These are phyloP conservation scores for Chrysochromulina tobinii DNA, from an alignment of 78 protist genomes.

Conservation along the genomic window DNA sequence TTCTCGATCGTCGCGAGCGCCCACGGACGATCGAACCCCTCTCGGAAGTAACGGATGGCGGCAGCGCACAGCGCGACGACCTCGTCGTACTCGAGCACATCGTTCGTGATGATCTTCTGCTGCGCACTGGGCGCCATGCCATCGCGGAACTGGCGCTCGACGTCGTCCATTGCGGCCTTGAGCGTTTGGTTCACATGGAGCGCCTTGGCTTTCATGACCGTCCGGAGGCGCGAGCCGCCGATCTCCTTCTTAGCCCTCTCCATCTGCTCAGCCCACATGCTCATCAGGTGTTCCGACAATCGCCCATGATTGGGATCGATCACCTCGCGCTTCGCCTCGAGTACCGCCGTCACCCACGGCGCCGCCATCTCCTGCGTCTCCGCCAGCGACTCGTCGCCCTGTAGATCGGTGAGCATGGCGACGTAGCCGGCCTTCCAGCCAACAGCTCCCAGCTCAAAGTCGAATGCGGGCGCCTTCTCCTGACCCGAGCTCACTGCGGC, in stretches of 20 bases:
- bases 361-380: background rate
- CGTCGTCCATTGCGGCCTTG: constrained; percentile 20
- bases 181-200: background rate
- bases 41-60: background rate
- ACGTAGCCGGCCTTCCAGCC: too few relatives aligned
- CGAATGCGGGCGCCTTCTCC: too few relatives aligned
- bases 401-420: too few relatives aligned
- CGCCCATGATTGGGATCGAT: background rate
- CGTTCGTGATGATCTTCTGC: background rate
- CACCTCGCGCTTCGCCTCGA: background rate
- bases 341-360: background rate
- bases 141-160: background rate
- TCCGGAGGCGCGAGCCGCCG: background rate
- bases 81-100: background rate
- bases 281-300: background rate
- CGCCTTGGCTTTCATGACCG: background rate
- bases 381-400: too few relatives aligned
- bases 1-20: background rate
- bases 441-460: too few relatives aligned
- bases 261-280: background rate
- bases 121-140: background rate
- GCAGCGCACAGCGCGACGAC: background rate
- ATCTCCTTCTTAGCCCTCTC: background rate
- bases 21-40: background rate
- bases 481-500: too few relatives aligned